These are phyloP conservation scores for Thelephora ganbajun DNA, from an alignment of 768 basidiomycete genomes.

Conservation along the genomic window DNA sequence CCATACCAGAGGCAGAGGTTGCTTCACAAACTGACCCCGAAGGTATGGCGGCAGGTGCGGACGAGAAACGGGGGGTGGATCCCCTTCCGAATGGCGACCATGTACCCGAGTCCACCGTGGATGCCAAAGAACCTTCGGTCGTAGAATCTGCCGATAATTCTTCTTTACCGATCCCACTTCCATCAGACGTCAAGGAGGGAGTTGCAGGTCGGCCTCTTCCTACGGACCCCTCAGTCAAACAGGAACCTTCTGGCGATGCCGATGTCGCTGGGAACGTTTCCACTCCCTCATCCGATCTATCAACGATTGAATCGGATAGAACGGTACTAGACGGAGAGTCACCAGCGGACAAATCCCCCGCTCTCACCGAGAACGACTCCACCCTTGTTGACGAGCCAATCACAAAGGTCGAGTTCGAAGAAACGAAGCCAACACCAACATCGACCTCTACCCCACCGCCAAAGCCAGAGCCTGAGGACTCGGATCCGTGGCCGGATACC, in stretches of 20 bases:
- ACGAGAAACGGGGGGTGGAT: neutral
- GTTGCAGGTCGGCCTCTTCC: neutral
- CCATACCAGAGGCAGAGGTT: constrained; percentile 2
- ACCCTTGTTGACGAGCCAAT: too few relatives aligned
- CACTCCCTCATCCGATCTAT: neutral
- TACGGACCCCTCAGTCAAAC: neutral
- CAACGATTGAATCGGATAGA: neutral
- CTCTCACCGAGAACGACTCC: neutral
- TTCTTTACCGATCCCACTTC: neutral
- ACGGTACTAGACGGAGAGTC: too few relatives aligned
- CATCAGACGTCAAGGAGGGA: neutral
- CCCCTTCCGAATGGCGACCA: neutral
- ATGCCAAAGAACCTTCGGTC: neutral
- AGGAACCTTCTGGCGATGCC: neutral
- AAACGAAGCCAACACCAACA: too few relatives aligned
- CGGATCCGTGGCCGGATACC: neutral
- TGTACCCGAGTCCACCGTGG: neutral
- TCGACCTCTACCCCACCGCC: too few relatives aligned
- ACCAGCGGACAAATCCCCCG: neutral
- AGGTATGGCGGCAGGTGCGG: neutral
- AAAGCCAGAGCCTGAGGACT: neutral
- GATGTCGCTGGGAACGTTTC: neutral
- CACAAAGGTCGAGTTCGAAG: too few relatives aligned
- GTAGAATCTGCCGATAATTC: too few relatives aligned
- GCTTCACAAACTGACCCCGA: neutral